Percentiles rank a stretch among this genome's conserved stretches.
Evolutionary conservation across 441 rosid genomes (phyloP).

Genomic region (Rhodomyrtus psidioides): DNA sequence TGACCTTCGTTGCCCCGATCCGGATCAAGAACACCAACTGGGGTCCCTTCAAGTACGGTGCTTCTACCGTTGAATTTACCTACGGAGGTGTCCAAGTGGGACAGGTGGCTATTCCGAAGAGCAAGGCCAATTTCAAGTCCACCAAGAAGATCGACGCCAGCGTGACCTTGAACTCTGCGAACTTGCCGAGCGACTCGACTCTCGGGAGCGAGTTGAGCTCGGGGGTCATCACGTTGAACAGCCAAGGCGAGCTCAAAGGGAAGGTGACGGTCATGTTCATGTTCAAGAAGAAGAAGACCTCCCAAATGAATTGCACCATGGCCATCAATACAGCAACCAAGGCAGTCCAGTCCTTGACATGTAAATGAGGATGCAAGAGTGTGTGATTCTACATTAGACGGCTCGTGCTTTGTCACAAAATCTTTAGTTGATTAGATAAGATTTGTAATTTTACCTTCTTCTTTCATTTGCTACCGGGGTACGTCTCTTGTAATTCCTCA

Average conservation of each 20-base stretch:
- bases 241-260: slow-evolving; percentile 3
- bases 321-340: neutral
- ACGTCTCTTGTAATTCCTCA: too few relatives aligned
- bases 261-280: slow-evolving; percentile 10
- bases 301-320: slow-evolving; percentile 9
- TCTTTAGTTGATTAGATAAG: neutral
- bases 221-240: neutral
- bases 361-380: neutral
- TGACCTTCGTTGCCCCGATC: neutral
- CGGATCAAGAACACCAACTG: slow-evolving; percentile 7
- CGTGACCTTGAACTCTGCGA: neutral
- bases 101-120: neutral
- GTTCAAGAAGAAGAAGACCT: slow-evolving; percentile 15
- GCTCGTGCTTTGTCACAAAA: neutral
- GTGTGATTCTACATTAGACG: neutral
- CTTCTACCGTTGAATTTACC: neutral
- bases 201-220: neutral
- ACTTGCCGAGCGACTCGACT: neutral
- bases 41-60: slow-evolving; percentile 8
- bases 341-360: neutral
- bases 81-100: neutral
- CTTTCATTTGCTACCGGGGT: neutral
- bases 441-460: neutral
- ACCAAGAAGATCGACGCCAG: slow-evolving; percentile 1
- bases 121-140: slow-evolving; percentile 5